Evolutionary conservation across 805 yeast genomes (phyloP).

Genomic region (Nakazawaea wickerhamii): DNA sequence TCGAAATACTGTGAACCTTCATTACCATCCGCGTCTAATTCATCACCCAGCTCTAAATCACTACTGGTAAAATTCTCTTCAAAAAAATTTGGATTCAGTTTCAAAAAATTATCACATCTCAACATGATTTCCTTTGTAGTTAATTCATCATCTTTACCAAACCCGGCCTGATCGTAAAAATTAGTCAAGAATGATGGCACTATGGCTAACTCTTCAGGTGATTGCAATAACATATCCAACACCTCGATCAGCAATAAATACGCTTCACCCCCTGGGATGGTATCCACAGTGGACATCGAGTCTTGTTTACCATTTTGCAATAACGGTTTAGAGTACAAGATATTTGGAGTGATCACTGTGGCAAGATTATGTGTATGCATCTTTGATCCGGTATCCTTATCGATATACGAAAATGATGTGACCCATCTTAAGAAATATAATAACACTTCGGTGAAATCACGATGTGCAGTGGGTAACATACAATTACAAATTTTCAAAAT

Average conservation of each 20-base stretch:
- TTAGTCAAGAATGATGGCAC: constrained; percentile 64
- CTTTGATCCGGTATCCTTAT: constrained; percentile 79
- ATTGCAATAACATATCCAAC: constrained; percentile 73
- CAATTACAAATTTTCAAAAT: constrained; percentile 63
- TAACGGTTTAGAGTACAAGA: constrained; percentile 54
- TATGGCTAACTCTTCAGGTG: constrained; percentile 70
- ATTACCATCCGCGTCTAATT: neutral
- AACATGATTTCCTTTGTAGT: constrained; percentile 35
- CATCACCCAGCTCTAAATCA: neutral
- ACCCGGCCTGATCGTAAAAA: constrained; percentile 43
- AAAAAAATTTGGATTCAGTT: constrained; percentile 21
- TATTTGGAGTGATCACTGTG: constrained; percentile 92
- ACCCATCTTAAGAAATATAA: constrained; percentile 90
- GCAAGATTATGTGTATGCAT: constrained; percentile 96
- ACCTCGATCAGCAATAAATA: constrained; percentile 91
- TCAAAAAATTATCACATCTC: constrained; percentile 26
- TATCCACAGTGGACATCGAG: constrained; percentile 18
- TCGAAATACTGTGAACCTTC: constrained; percentile 1
- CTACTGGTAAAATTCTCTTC: constrained; percentile 1
- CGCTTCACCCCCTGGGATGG: constrained; percentile 47
- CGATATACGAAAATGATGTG: constrained; percentile 89
- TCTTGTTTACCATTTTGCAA: constrained; percentile 18
- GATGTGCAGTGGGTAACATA: constrained; percentile 71
- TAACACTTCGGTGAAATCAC: constrained; percentile 84
- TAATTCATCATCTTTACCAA: constrained; percentile 22